A percentile compares a stretch with the other conserved stretches of the same genome.
These are phyloP conservation scores for Vitis rotundifolia DNA, from an alignment of 164 flowering plant genomes.

Conservation along the genomic window DNA sequence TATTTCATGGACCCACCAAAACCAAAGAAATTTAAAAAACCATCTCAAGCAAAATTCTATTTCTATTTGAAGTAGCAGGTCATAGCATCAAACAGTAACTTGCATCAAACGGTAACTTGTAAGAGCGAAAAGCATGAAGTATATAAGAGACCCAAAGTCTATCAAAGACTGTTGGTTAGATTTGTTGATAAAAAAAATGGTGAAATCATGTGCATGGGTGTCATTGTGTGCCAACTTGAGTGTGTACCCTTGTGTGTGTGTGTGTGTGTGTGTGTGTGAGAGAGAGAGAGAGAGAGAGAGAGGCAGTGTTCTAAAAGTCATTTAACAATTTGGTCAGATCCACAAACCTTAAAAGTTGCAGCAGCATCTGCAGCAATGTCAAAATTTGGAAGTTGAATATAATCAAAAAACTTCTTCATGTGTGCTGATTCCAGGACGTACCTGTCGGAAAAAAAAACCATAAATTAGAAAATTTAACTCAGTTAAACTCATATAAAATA, in stretches of 20 bases:
- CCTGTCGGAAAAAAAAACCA: conserved; percentile 33
- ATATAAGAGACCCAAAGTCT: too few species aligned
- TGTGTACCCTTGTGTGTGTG: too few species aligned
- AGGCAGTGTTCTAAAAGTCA: not conserved
- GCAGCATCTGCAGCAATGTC: conserved; percentile 96
- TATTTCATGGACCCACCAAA: not conserved
- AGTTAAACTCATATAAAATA: not conserved
- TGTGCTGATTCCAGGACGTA: conserved; percentile 82
- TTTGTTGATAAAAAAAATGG: too few species aligned
- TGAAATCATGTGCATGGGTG: too few species aligned
- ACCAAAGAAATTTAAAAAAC: not conserved
- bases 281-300: not conserved
- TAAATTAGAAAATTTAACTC: not conserved
- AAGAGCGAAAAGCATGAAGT: too few species aligned
- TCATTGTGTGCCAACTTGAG: too few species aligned
- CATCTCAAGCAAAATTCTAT: not conserved
- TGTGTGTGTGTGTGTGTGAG: too few species aligned
- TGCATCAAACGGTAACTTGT: too few species aligned
- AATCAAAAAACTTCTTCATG: conserved; percentile 87
- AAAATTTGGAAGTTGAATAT: conserved; percentile 88
- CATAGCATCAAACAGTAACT: too few species aligned
- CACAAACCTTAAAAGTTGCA: conserved; percentile 83
- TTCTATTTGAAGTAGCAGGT: too few species aligned
- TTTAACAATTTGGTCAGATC: not conserved
- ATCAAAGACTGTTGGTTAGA: too few species aligned